A percentile compares a stretch with the other conserved stretches of the same genome.
phyloP scores from a whole-genome alignment of 352 stramenopile genomes.

The Blastocystis sp. region DNA sequence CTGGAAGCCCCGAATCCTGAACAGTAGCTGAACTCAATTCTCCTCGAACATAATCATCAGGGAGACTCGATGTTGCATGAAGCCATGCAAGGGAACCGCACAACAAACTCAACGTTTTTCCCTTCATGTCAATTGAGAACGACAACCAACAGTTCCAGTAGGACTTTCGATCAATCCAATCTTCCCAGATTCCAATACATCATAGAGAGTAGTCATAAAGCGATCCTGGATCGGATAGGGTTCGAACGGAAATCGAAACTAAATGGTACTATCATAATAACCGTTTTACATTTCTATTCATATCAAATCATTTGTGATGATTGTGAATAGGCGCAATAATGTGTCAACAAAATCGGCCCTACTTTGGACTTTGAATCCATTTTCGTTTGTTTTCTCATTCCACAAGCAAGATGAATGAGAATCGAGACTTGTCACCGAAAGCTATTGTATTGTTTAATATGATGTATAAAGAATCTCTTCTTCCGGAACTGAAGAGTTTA shows the following conservation, averaged over 20 bases:
- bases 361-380: too few species aligned
- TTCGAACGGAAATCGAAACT: slow-evolving; percentile 74
- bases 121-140: slow-evolving; percentile 65
- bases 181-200: slow-evolving; percentile 74
- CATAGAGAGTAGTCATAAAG: slow-evolving; percentile 78
- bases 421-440: not conserved
- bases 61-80: slow-evolving; percentile 70
- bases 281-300: not conserved
- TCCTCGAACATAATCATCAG: slow-evolving; percentile 67
- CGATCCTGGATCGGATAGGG: slow-evolving; percentile 80
- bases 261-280: not conserved
- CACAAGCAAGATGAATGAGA: not conserved
- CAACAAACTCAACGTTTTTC: slow-evolving; percentile 83
- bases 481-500: not conserved
- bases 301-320: not conserved
- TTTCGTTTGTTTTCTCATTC: slow-evolving; percentile 17
- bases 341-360: too few species aligned
- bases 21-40: not conserved
- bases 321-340: not conserved
- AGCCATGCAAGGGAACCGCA: slow-evolving; percentile 79
- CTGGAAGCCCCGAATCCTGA: not conserved
- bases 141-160: slow-evolving; percentile 73
- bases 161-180: slow-evolving; percentile 83
- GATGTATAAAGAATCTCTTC: not conserved
- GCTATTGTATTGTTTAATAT: not conserved